Evolutionary conservation across 805 yeast genomes (phyloP), one percentile per base, ranked within the genome.

Genomic region (Citeromyces nyonsensis): DNA sequence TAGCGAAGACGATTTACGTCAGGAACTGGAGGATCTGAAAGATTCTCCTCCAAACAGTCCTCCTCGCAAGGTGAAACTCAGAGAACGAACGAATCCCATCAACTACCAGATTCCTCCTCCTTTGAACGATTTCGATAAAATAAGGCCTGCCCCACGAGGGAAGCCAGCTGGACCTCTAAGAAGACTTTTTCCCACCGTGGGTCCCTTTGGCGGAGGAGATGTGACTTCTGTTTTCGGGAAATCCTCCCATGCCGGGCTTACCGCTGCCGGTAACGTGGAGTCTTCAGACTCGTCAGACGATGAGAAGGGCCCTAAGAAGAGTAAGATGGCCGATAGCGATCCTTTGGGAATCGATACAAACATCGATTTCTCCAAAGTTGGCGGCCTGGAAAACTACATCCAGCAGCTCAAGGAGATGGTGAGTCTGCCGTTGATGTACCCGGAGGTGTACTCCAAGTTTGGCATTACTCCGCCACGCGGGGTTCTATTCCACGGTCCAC

Each of bases 141-240:
- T 10, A 36, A 32, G 12, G 8, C 29, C 39, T 7, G 30, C 40
- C 3, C 37, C 52, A 41, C 25, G 48, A 43, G 27, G 61, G 39
- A 43, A 61, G 40, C 45, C 34, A 29, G 47, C 45, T 8, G 43
- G 40, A 14, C 29, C 38, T 26, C 9, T 27, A 20, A 27, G 18
- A 11, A 66, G 94, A 27, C 56, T 91, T 26, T 86, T 81, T 46
- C 94, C 95, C 5, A 88, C 95, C 0, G 84, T 85, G 10, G 98
- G 98, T 0, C 98, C 98, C 2, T 88, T 88, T 61, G 98, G 98
- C 20, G 98, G 98, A 14, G 77, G 88, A 38, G 96, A 88, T 48
- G 94, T 84, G 1, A 67, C 75, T 6, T 78, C 95, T 0, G 57
- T 88, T 22, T 84, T 85, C 52, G 86, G 91, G 5, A 66, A 69